Conservation (phyloP, 306 rosid genomes). For the Clitoria ternatea region DNA sequence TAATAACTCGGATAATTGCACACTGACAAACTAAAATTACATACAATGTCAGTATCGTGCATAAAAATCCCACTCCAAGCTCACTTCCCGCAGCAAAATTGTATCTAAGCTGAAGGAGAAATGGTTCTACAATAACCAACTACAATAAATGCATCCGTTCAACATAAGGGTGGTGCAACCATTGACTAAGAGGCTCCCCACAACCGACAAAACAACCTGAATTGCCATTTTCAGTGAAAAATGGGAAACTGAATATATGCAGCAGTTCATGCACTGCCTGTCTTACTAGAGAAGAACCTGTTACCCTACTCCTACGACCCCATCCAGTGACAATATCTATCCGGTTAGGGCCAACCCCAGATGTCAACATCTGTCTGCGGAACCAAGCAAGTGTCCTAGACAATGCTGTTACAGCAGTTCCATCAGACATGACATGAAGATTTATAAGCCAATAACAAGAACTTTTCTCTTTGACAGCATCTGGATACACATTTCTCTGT, state of each 20-base stretch:
- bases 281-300: constrained; percentile 81
- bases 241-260: constrained; percentile 68
- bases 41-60: constrained; percentile 14
- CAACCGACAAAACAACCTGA: constrained; percentile 91
- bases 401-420: constrained; percentile 88
- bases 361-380: constrained; percentile 69
- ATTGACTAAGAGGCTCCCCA: constrained; percentile 80
- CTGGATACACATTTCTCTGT: constrained; percentile 78
- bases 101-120: constrained; percentile 23
- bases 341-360: constrained; percentile 69
- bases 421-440: constrained; percentile 95
- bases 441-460: constrained; percentile 89
- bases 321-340: constrained; percentile 93
- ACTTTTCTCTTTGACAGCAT: constrained; percentile 79
- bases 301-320: constrained; percentile 92
- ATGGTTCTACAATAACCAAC: constrained; percentile 8
- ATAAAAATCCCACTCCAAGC: constrained; percentile 12
- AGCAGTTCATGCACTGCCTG: constrained; percentile 80
- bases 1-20: constrained; percentile 15
- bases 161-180: constrained; percentile 79
- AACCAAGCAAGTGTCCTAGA: constrained; percentile 90
- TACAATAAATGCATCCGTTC: constrained; percentile 91
- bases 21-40: constrained; percentile 2
- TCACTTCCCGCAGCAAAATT: constrained; percentile 41
- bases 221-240: constrained; percentile 81